Conservation (phyloP, 345 rosid species). For the Citrus medica region DNA sequence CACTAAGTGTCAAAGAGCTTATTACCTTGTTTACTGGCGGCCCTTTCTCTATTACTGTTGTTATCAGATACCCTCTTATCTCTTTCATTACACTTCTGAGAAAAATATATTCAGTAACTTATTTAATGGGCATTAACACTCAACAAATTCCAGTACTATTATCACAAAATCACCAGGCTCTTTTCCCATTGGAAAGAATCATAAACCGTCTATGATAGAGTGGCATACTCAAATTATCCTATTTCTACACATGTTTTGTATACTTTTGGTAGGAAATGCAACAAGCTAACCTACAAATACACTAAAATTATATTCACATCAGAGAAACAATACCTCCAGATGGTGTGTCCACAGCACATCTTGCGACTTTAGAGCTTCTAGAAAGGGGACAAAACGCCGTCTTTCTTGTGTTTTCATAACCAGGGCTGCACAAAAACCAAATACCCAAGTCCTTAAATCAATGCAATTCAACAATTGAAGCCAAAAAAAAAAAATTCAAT, state of each 20-base stretch:
- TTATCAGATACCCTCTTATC: background rate
- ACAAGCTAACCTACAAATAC: background rate
- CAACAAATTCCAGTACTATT: background rate
- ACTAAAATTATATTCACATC: background rate
- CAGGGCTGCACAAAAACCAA: slow-evolving; percentile 23
- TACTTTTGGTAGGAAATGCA: background rate
- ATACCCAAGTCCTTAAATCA: background rate
- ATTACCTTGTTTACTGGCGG: background rate
- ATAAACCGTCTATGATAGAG: background rate
- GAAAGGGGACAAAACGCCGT: slow-evolving; percentile 20
- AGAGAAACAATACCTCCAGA: slow-evolving; percentile 54
- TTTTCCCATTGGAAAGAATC: background rate
- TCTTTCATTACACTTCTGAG: background rate
- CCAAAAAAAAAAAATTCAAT: no score
- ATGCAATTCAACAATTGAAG: background rate
- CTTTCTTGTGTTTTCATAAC: slow-evolving; percentile 17
- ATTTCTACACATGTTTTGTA: background rate
- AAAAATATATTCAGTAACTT: background rate
- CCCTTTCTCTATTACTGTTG: background rate
- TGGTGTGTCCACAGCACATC: slow-evolving; percentile 58
- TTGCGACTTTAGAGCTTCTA: slow-evolving; percentile 32
- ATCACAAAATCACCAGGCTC: background rate
- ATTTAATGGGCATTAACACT: background rate
- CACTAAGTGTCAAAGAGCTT: background rate
- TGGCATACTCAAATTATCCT: background rate